Evolutionary conservation across 2,329 filamentous ascomycete genomes (phyloP), one percentile per base, ranked within the genome.

Genomic region (Neonectria neomacrospora): DNA sequence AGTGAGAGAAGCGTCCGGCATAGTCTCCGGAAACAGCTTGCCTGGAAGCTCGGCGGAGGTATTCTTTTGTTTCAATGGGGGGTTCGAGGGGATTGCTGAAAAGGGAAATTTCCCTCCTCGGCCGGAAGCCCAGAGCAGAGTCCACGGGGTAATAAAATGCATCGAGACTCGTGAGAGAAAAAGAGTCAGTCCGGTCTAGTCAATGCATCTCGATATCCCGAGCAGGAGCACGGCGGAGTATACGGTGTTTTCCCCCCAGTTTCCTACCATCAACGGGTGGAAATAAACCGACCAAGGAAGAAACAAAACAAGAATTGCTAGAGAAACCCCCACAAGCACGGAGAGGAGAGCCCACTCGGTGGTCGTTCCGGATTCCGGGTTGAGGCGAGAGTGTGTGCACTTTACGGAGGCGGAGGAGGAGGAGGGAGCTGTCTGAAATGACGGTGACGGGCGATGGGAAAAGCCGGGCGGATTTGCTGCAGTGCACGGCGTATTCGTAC

Each of bases 401-500:
- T 47, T 9, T n/a, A 26, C 22, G 23, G 22, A 34, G 12, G 18
- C 6, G 32, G 12, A n/a, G n/a, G n/a, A n/a, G n/a, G 23, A 16
- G n/a, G 18, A 30, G 30, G 23, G 12, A 55, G 18, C 11, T 54
- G 30, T 57, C 28, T 41, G 54, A 56, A 56, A 50, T 56, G 53
- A 51, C 47, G 53, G 47, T 61, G 45, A 52, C 54, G 32, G 41
- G 26, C 16, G 48, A 48, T 65, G 54, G 62, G 54, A 71, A 67
- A 71, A 65, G 70, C 67, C 67, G 69, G 68, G 64, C 68, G 45
- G 60, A 23, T 23, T 54, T 51, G 50, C 37, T 28, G 51, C 26
- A 48, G 23, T 48, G 41, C 50, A 26, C 39, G 39, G 65, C 69
- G 69, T 71, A 71, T 71, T 71, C 69, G 69, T 71, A 72, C 67